Conservation (phyloP, 352 stramenopile genomes). For the Globisporangium viniferum region DNA sequence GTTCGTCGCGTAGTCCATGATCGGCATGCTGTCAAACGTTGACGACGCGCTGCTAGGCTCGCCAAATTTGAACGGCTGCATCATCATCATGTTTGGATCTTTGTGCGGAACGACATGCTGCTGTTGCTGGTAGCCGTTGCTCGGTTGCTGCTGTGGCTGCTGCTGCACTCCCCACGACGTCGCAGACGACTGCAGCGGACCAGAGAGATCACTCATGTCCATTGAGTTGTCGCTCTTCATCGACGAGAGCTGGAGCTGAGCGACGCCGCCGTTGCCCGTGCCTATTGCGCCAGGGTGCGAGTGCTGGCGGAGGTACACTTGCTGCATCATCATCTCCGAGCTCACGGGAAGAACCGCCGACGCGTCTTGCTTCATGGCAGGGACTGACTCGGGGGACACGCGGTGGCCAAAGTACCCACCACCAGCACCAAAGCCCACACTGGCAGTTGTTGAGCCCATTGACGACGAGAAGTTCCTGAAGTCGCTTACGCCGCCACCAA, state of each 20-base stretch:
- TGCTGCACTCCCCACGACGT: slow-evolving; percentile 1
- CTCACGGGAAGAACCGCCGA: slow-evolving; percentile 30
- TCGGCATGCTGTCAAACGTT: slow-evolving; percentile 18
- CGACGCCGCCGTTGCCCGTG: not conserved
- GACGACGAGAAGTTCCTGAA: slow-evolving; percentile 22
- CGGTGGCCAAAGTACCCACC: slow-evolving; percentile 10
- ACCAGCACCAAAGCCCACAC: not conserved
- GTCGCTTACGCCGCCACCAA: slow-evolving; percentile 9
- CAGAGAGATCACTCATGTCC: slow-evolving; percentile 22
- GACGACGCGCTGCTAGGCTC: slow-evolving; percentile 9
- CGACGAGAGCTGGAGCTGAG: slow-evolving; percentile 4
- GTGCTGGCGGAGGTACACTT: slow-evolving; percentile 25
- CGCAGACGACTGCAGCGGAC: slow-evolving; percentile 3
- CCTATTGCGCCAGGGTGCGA: slow-evolving; percentile 14
- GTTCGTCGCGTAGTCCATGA: slow-evolving; percentile 28
- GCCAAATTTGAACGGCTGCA: slow-evolving; percentile 33
- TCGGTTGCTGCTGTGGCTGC: slow-evolving; percentile 3
- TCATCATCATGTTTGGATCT: slow-evolving; percentile 24
- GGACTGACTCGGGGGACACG: not conserved
- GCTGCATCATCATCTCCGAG: slow-evolving; percentile 25
- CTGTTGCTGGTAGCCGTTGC: slow-evolving; percentile 8
- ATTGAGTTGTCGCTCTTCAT: slow-evolving; percentile 17
- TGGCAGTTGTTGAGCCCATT: not conserved
- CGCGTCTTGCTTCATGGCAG: slow-evolving; percentile 27
- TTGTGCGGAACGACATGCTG: not conserved